Evolutionary conservation across 2,329 filamentous ascomycete species (phyloP).

Genomic region (Penicillium fuscoglaucum): DNA sequence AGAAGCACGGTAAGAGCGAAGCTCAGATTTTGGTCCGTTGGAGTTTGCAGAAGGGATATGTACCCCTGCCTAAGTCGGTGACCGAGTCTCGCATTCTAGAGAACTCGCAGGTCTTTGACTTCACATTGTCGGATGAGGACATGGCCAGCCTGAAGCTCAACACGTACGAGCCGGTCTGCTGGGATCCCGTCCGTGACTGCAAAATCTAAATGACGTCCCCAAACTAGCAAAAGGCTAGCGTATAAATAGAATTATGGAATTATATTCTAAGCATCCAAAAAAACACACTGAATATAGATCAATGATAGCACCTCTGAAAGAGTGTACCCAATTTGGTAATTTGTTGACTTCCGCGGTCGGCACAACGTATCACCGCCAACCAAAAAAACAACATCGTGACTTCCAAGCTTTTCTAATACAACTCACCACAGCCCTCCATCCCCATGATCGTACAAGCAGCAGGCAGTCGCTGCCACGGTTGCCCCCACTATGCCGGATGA

Average conservation of each 20-base stretch:
- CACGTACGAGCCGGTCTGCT: constrained; percentile 58
- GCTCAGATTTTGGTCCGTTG: constrained; percentile 62
- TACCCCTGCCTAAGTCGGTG: constrained; percentile 64
- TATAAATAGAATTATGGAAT: background rate
- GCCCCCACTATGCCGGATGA: constrained; percentile 32
- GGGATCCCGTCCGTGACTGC: constrained; percentile 53
- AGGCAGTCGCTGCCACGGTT: constrained; percentile 24
- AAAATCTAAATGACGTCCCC: constrained; percentile 20
- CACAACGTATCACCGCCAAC: constrained; percentile 35
- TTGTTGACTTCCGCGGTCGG: constrained; percentile 28
- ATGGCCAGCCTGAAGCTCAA: constrained; percentile 57
- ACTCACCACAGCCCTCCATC: constrained; percentile 4
- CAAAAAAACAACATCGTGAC: constrained; percentile 4
- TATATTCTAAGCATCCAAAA: background rate
- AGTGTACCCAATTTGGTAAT: constrained; percentile 20
- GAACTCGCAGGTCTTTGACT: constrained; percentile 61
- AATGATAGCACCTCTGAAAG: background rate
- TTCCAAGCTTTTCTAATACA: background rate
- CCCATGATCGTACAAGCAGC: constrained; percentile 19
- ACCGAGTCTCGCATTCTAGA: constrained; percentile 61
- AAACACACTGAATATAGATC: background rate
- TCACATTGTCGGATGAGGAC: constrained; percentile 59
- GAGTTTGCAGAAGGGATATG: constrained; percentile 63
- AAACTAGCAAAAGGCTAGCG: background rate
- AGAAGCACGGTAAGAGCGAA: constrained; percentile 60